Base-by-base conservation (phyloP, 805 yeast species). In the Cyberlindnera japonica region DNA sequence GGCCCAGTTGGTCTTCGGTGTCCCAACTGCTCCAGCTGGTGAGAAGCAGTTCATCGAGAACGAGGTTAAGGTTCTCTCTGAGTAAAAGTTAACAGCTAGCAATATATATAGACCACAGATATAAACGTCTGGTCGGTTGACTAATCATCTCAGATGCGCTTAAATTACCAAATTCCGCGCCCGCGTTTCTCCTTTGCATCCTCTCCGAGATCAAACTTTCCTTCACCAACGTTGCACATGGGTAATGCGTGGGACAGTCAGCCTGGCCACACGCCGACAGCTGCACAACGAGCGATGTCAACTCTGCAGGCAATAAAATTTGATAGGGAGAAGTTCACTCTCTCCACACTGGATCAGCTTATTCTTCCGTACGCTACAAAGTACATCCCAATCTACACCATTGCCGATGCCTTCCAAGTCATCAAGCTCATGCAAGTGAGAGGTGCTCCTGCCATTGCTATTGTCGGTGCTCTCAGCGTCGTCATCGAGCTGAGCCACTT, bases 391-490 rank as follows among this genome's bases (percentile, higher is more conserved):
- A 75, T 91, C 43, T 49, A 65, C 27, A 66, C 77, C 14, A 78
- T 86, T 37, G 81, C 81, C 34, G 89, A 83, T 59, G 97, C 95
- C 4, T 87, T 67, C 62, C 71, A 72, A 15, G 95, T 85, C n/a
- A 91, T 91, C 61, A 81, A 79, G 57, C 71, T 71, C 43, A 91
- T 91, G 99, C 89, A 86, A 54, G 97, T 95, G 5, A 74, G 99
- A 59, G 99, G 99, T 27, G 99, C 99, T 0, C 99, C 99, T 0
- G 98, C 98, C 1, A 91, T 91, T 58, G 97, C 97, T 47, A 86
- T 91, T 43, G 97, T 91, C 3, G 98, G 96, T 5, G 80, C 89
- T 1, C 72, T 90, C 44, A 77, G 96, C 2, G 74, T 91, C 3
- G 81, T 86, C 2, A 79, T 84, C n/a, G 96, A 91, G 49, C 62